Evolutionary conservation across 2,329 filamentous ascomycete species (phyloP).

Genomic region (Pseudocercospora vitis): DNA sequence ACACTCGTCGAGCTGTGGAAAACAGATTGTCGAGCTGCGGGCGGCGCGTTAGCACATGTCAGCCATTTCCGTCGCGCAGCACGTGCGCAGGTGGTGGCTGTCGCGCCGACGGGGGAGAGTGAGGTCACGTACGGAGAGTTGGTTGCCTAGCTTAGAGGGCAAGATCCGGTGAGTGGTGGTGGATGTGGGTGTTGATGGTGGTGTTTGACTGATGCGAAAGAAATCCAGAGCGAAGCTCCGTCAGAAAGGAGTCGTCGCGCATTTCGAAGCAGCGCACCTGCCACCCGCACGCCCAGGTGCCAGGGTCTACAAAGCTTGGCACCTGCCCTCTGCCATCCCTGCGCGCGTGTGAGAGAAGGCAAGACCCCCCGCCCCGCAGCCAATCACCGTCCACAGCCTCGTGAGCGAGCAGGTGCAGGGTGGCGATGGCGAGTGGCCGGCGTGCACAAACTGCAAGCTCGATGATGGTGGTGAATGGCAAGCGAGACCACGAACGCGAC

Average conservation of each 20-base stretch:
- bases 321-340: neutral
- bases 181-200: slow-evolving; percentile 22
- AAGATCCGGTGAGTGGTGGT: slow-evolving; percentile 30
- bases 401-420: too few relatives aligned
- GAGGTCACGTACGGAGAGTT: slow-evolving; percentile 42
- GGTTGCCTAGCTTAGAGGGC: slow-evolving; percentile 53
- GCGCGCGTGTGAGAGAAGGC: too few relatives aligned
- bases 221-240: slow-evolving; percentile 22
- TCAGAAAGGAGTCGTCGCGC: slow-evolving; percentile 18
- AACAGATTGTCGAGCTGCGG: slow-evolving; percentile 51
- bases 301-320: slow-evolving; percentile 6
- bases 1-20: slow-evolving; percentile 40
- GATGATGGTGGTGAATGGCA: slow-evolving; percentile 9
- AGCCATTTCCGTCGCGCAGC: slow-evolving; percentile 8
- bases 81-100: slow-evolving; percentile 6
- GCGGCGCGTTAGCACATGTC: slow-evolving; percentile 18
- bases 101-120: neutral
- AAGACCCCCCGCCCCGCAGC: neutral
- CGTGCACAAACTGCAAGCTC: slow-evolving; percentile 16
- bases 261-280: neutral
- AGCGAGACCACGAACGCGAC: slow-evolving; percentile 11
- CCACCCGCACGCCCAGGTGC: too few relatives aligned
- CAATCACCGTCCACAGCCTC: too few relatives aligned
- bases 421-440: slow-evolving; percentile 29
- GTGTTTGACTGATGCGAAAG: slow-evolving; percentile 29